Conservation (phyloP, 1,284 basidiomycete species). For the Cutaneotrichosporon sp. region DNA sequence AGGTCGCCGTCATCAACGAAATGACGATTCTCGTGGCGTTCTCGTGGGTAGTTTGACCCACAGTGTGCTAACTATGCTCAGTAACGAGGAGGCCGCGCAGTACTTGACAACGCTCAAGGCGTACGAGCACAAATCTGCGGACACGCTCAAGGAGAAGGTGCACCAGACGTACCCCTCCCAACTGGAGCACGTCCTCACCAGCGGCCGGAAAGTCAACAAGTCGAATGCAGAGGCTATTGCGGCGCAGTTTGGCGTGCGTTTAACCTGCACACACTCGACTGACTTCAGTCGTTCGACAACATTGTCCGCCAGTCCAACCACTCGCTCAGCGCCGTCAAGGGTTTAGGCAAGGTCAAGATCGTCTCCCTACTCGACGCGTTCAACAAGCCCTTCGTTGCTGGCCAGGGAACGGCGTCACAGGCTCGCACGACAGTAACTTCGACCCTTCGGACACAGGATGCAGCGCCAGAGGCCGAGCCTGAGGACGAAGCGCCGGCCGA, state of each 20-base stretch:
- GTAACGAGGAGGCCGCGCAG: conserved; percentile 84
- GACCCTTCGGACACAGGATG: not conserved
- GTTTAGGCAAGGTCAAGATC: conserved; percentile 93
- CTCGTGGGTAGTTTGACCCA: conserved; percentile 71
- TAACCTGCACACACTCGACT: not conserved
- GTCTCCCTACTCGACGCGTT: conserved; percentile 61
- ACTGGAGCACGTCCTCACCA: conserved; percentile 81
- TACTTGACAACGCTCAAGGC: conserved; percentile 91
- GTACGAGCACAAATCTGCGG: conserved; percentile 90
- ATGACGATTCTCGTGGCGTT: conserved; percentile 91
- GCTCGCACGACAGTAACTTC: not conserved
- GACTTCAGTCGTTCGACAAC: conserved; percentile 69
- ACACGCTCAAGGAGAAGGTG: conserved; percentile 88
- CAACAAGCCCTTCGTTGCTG: conserved; percentile 55
- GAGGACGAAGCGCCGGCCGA: not conserved
- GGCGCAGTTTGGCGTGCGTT: conserved; percentile 86
- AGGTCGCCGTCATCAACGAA: conserved; percentile 87
- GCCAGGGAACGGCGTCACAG: conserved; percentile 10
- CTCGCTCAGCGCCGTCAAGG: conserved; percentile 78
- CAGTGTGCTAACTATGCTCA: conserved; percentile 45
- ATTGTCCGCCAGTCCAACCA: conserved; percentile 73
- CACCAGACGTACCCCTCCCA: conserved; percentile 84
- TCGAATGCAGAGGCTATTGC: conserved; percentile 93
- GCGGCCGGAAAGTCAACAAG: conserved; percentile 92
- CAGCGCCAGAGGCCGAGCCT: not conserved